phyloP scores from a whole-genome alignment of 2,329 filamentous ascomycete genomes.

The Paramyrothecium roridum region DNA sequence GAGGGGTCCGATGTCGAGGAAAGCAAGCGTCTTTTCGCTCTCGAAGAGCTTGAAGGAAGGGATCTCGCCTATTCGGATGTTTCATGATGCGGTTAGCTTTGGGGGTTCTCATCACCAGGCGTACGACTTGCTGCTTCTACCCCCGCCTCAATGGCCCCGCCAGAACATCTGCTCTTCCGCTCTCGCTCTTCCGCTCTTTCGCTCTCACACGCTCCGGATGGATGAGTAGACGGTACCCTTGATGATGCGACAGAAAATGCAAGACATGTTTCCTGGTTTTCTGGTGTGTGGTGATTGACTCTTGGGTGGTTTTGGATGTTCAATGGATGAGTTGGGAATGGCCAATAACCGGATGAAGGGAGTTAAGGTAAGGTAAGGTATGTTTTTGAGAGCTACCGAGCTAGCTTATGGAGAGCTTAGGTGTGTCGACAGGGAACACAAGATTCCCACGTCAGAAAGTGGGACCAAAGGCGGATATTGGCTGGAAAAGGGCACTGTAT shows the following conservation, averaged over 20 bases:
- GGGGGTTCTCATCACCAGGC: background rate
- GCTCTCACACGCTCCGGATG: background rate
- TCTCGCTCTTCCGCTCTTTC: background rate
- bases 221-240: conserved; percentile 57
- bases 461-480: too few relatives aligned
- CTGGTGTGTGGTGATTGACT: too few relatives aligned
- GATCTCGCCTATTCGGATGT: conserved; percentile 69
- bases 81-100: conserved; percentile 6
- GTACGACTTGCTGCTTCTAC: background rate
- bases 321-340: too few relatives aligned
- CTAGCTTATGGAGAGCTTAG: background rate
- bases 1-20: conserved; percentile 92
- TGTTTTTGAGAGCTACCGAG: too few relatives aligned
- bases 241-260: conserved; percentile 98
- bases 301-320: too few relatives aligned
- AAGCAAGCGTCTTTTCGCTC: conserved; percentile 88
- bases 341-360: background rate
- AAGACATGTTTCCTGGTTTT: conserved; percentile 34
- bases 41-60: conserved; percentile 96
- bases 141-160: background rate
- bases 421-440: background rate
- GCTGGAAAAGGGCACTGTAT: too few relatives aligned
- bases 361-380: conserved; percentile 4
- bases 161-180: background rate
- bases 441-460: too few relatives aligned